These are phyloP conservation scores for Aegilops sharonensis DNA, from an alignment of 176 grass and related monocot genomes.

Conservation along the genomic window DNA sequence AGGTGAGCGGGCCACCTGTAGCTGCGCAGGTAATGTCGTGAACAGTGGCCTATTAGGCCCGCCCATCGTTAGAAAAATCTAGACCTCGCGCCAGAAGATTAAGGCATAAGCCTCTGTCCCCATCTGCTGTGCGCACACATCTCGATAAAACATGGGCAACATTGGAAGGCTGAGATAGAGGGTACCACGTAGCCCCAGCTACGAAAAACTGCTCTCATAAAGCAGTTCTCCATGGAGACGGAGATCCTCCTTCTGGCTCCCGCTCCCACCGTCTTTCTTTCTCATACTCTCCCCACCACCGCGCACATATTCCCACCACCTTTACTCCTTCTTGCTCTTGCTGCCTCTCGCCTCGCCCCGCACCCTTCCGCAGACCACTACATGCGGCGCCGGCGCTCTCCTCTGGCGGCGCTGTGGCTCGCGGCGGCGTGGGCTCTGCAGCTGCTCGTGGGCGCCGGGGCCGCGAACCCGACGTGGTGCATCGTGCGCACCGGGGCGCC, in stretches of 20 bases:
- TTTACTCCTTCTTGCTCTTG: conserved; percentile 14
- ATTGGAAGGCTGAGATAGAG: no score
- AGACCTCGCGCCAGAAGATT: no score
- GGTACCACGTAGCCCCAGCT: no score
- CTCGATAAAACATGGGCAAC: no score
- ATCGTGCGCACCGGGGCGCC: conserved; percentile 49
- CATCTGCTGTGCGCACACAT: no score
- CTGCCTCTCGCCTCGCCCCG: not conserved
- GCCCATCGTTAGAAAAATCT: no score
- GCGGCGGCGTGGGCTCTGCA: not conserved
- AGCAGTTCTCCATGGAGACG: not conserved
- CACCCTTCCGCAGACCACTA: not conserved
- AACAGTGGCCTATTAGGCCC: no score
- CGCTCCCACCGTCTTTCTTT: not conserved
- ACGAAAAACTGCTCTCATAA: no score
- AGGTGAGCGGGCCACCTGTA: no score
- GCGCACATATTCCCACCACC: conserved; percentile 23
- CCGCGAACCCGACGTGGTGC: conserved; percentile 47
- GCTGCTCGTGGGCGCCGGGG: not conserved
- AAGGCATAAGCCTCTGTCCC: no score
- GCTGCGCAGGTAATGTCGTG: no score
- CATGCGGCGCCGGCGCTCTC: not conserved
- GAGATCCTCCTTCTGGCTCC: not conserved
- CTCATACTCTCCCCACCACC: not conserved
- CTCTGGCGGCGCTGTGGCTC: not conserved